phyloP scores from a whole-genome alignment of 2,329 filamentous ascomycete species.

The Neurospora crassa region DNA sequence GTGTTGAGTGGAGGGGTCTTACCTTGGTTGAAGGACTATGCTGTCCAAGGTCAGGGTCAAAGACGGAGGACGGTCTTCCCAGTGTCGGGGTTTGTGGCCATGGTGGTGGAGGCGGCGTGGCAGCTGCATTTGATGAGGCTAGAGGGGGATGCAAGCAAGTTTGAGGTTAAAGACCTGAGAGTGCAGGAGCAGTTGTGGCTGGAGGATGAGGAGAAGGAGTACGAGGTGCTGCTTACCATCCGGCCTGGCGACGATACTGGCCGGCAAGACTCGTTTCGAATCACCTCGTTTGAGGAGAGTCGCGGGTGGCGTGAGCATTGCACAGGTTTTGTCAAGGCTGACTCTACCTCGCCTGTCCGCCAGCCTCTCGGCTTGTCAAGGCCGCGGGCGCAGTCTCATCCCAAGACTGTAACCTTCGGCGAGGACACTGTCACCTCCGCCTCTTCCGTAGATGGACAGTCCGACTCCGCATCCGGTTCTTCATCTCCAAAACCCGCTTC shows the following conservation, averaged over 20 bases:
- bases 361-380: background rate
- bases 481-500: slow-evolving; percentile 7
- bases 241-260: slow-evolving; percentile 13
- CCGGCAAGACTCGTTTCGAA: slow-evolving; percentile 21
- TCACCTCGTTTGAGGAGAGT: slow-evolving; percentile 20
- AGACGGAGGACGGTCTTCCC: slow-evolving; percentile 32
- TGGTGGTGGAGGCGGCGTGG: slow-evolving; percentile 26
- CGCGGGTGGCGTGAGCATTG: slow-evolving; percentile 23
- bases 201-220: slow-evolving; percentile 18
- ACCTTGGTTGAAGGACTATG: slow-evolving; percentile 40
- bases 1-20: slow-evolving; percentile 25
- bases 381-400: background rate
- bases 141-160: slow-evolving; percentile 5
- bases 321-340: slow-evolving; percentile 16
- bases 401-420: background rate
- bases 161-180: slow-evolving; percentile 20
- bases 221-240: slow-evolving; percentile 20
- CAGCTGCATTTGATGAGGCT: slow-evolving; percentile 16
- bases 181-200: slow-evolving; percentile 22
- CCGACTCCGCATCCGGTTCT: slow-evolving; percentile 6
- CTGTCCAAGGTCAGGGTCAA: slow-evolving; percentile 28
- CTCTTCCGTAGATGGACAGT: slow-evolving; percentile 1
- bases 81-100: slow-evolving; percentile 31
- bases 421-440: background rate
- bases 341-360: background rate